Evolutionary conservation across 129 eudicot species (phyloP).

Genomic region (Escallonia rubra): DNA sequence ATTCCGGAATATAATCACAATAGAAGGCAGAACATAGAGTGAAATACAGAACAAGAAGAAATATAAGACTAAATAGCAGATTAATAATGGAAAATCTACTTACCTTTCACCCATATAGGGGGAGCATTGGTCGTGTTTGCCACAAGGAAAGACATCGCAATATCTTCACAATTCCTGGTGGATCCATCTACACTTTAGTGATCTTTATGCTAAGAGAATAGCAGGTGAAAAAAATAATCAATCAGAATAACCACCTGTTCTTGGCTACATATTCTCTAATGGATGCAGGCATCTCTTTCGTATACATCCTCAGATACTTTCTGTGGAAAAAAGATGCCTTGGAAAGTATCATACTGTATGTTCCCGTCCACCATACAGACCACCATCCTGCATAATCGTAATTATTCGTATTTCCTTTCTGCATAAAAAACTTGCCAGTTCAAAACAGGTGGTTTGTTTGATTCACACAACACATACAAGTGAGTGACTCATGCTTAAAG

Average conservation of each 20-base stretch:
- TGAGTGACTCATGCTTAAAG: not conserved
- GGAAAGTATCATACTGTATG: conserved; percentile 81
- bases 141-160: conserved; percentile 75
- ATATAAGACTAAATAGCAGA: too few species aligned
- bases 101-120: conserved; percentile 81
- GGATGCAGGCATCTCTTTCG: conserved; percentile 69
- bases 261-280: conserved; percentile 63
- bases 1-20: too few species aligned
- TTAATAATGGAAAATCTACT: not conserved
- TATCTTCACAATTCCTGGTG: conserved; percentile 78
- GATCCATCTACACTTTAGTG: conserved; percentile 2
- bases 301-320: conserved; percentile 70
- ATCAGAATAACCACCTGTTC: conserved; percentile 40
- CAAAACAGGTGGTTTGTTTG: not conserved
- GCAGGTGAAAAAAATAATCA: not conserved
- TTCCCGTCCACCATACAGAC: conserved; percentile 90
- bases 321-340: conserved; percentile 83
- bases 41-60: too few species aligned
- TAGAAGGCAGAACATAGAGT: too few species aligned
- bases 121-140: conserved; percentile 74
- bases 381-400: conserved; percentile 80
- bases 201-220: not conserved
- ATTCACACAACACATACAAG: not conserved
- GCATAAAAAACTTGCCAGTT: conserved; percentile 13
- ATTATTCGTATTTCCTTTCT: conserved; percentile 38